Conservation (phyloP, 2,329 filamentous ascomycete species). For the Ophiocordyceps australis region DNA sequence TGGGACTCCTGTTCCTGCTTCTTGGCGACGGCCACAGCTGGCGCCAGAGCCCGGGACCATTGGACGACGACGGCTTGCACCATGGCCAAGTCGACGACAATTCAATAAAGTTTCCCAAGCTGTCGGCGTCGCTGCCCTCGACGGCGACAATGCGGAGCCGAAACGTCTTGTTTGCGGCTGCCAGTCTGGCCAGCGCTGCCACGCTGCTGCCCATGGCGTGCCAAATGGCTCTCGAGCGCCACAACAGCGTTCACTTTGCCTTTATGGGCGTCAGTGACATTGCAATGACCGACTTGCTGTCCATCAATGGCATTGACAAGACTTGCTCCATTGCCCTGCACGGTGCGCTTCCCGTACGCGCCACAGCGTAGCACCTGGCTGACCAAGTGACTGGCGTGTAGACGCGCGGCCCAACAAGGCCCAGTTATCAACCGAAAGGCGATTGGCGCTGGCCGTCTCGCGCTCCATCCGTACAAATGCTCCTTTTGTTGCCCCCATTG, state of each 20-base stretch:
- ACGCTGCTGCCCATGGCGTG: constrained; percentile 68
- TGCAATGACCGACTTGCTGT: constrained; percentile 46
- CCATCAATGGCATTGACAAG: constrained; percentile 62
- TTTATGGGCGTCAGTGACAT: constrained; percentile 60
- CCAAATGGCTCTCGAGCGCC: constrained; percentile 54
- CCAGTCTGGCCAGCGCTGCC: constrained; percentile 54
- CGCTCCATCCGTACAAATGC: constrained; percentile 53
- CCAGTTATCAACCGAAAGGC: constrained; percentile 47
- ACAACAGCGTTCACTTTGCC: constrained; percentile 66
- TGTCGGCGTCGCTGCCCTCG: constrained; percentile 44
- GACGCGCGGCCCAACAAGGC: constrained; percentile 64
- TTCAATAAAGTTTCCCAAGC: constrained; percentile 49
- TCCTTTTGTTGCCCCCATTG: too few relatives aligned
- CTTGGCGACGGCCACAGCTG: too few relatives aligned
- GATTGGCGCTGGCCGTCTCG: constrained; percentile 46
- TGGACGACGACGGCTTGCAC: too few relatives aligned
- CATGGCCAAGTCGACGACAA: too few relatives aligned
- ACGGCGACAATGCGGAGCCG: constrained; percentile 40
- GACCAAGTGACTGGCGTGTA: too few relatives aligned
- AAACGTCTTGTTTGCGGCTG: constrained; percentile 65
- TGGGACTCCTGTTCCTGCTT: too few relatives aligned
- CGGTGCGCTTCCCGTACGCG: too few relatives aligned
- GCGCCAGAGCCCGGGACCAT: too few relatives aligned
- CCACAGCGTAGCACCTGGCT: too few relatives aligned
- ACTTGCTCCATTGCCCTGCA: constrained; percentile 47